Base-by-base conservation (phyloP, 176 grass and related monocot genomes). In the Alopecurus myosuroides region DNA sequence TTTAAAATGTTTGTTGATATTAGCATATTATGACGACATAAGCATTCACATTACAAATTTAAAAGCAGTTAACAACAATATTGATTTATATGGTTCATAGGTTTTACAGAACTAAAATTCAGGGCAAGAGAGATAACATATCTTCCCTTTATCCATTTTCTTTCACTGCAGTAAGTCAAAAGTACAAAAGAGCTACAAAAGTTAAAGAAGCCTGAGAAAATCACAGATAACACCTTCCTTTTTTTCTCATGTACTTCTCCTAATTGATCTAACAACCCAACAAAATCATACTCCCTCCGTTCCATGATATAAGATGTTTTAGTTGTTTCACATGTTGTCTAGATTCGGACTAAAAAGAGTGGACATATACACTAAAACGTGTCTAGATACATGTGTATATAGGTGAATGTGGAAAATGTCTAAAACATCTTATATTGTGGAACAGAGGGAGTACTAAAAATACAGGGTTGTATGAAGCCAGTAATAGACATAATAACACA, bases 1-100 rank as follows among this genome's bases (percentile, higher is more conserved):
- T 13, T 82, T 25, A 30, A 82, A 82, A 50, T 81, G 20, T 71
- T 71, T 34, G 48, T 31, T 39, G 64, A 42, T 49, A 60, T 41
- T 3, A 13, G 40, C 83, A 89, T 58, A n/a, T 68, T 85, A 68
- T 6, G 22, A 69, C 9, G 49, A 68, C 25, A 78, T 78, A 50
- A 74, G 76, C 33, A 78, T 45, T 44, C 57, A 39, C 42, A 51
- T 18, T 51, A 20, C 68, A 83, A 52, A 28, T 33, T 28, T 75
- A 51, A 68, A 83, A 52, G 23, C 28, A 51, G 25, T 35, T 39
- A 39, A 56, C 74, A 60, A 31, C 74, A 41, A 10, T 8, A 48
- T 19, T 56, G 26, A 56, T 67, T 77, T 82, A 35, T 50, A 76
- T 55, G 63, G 57, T 69, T 78, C 40, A 50, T 41, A 44, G 42